Base-by-base conservation (phyloP, 495 filamentous ascomycete genomes). In the Talaromyces liani region DNA sequence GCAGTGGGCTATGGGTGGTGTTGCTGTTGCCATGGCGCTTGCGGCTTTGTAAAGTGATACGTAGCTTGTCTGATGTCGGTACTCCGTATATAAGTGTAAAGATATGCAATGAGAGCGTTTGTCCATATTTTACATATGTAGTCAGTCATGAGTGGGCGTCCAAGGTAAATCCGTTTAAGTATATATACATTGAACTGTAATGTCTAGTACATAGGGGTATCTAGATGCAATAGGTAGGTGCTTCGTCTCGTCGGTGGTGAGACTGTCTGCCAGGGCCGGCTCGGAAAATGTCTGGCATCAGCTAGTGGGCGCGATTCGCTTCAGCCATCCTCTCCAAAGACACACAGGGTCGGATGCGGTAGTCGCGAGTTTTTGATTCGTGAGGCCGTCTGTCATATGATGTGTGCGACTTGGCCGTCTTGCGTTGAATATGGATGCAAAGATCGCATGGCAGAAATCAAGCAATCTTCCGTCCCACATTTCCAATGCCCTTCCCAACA, bases 401-500 rank as follows among this genome's bases (percentile, higher is more conserved):
- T 57, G 16, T 8, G 24, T n/a, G 8, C 0, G n/a, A 3, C 14
- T 20, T 18, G 45, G 22, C 45, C 45, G n/a, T 49, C 10, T 56
- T 29, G 24, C 4, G 12, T 56, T 56, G 53, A 14, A 22, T n/a
- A 25, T 27, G 20, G 0, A 24, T 60, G 58, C 22, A 2, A 31
- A 31, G 10, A n/a, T 24, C 1, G 22, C 22, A 24, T 24, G 1
- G 22, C 2, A 24, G 18, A 12, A 4, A 27, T 82, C 83, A 98
- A 69, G 90, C 90, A 71, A 97, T 87, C 77, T 98, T 98, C 64
- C 92, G 84, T 39, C 93, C 94, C 54, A 97, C 89, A 75, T 99
- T 99, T 5, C 95, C 95, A 54, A 99, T 91, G 22, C 95, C 95
- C 69, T 84, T 88, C 29, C 95, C 95, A 66, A 97, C 94, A 31